phyloP scores from a whole-genome alignment of 345 rosid genomes.

The Isatis tinctoria region DNA sequence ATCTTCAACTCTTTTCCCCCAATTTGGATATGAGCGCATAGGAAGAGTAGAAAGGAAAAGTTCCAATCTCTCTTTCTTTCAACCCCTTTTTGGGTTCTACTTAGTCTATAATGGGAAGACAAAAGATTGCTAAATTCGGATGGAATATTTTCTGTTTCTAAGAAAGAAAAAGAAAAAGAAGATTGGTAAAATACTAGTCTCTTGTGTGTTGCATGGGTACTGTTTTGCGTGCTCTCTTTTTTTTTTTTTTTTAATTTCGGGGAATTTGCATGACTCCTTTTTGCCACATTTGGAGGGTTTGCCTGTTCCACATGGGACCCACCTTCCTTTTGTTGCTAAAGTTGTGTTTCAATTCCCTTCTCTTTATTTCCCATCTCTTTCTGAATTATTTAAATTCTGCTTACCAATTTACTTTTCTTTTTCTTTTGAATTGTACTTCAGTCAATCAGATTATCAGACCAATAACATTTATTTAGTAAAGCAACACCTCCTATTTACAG shows the following conservation, averaged over 20 bases:
- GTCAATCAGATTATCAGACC: too few relatives aligned
- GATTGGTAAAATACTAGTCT: slow-evolving; percentile 35
- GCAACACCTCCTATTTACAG: too few relatives aligned
- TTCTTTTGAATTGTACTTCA: too few relatives aligned
- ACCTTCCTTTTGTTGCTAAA: slow-evolving; percentile 22
- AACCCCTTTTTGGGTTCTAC: background rate
- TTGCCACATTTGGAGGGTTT: slow-evolving; percentile 45
- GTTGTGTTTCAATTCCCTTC: background rate
- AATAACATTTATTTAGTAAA: too few relatives aligned
- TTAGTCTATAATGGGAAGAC: slow-evolving; percentile 24
- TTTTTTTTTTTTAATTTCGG: slow-evolving; percentile 19
- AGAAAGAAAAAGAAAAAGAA: slow-evolving; percentile 21
- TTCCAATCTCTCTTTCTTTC: background rate
- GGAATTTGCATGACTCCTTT: slow-evolving; percentile 40
- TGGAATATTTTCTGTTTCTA: background rate
- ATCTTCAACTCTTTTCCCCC: slow-evolving; percentile 24
- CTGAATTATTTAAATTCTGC: background rate
- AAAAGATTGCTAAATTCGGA: slow-evolving; percentile 41
- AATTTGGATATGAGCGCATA: background rate
- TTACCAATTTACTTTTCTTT: background rate
- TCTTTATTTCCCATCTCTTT: background rate
- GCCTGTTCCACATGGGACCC: slow-evolving; percentile 27
- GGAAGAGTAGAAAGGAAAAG: background rate
- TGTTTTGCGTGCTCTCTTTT: slow-evolving; percentile 40
- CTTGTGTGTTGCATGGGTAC: slow-evolving; percentile 58